Evolutionary conservation across 108 stramenopile genomes (phyloP), one percentile per base, ranked within the genome.

Genomic region (Discostella pseudostelligera): DNA sequence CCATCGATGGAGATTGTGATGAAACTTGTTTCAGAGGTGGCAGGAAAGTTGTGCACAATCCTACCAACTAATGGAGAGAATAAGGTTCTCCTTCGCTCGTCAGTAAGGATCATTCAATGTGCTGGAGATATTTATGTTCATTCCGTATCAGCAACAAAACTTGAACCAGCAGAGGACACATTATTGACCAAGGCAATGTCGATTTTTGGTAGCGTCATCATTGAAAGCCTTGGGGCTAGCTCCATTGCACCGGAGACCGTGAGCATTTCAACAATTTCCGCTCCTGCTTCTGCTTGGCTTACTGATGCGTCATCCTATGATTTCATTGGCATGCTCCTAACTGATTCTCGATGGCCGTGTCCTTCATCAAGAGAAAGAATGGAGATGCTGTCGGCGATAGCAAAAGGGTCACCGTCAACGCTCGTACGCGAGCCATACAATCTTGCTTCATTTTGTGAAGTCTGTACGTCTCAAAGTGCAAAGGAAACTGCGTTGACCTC

Each of bases 361-460:
- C 28, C 53, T 40, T 39, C 66, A 21, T 39, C 35, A 42, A 70
- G 56, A 59, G 49, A 59, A 29, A 43, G 69, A 56, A 39, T 70
- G 53, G 55, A 56, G 25, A 65, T 70, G 58, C 21, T 78, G 10
- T 60, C 61, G 0, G 54, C 46, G 22, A 22, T 78, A 3, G 69
- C 65, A 8, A 70, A 50, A 49, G 17, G 42, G 0, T 65, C 69
- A 42, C 77, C 77, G 5, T 78, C 51, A 65, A 46, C 70, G 44
- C 51, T 78, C 11, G 58, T 56, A 45, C 51, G 60, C 53, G 77
- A 78, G 32, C 77, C 77, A 10, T 78, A 62, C 26, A 78, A 78
- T 53, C 77, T 78, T 37, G 77, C 77, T 4, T 56, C 69, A 9
- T 78, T 78, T 54, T 65, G 76, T 49, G 65, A 70, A 20, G 32